Evolutionary conservation across 768 basidiomycete genomes (phyloP), one percentile per base, ranked within the genome.

Genomic region (Termitomyces sp.): DNA sequence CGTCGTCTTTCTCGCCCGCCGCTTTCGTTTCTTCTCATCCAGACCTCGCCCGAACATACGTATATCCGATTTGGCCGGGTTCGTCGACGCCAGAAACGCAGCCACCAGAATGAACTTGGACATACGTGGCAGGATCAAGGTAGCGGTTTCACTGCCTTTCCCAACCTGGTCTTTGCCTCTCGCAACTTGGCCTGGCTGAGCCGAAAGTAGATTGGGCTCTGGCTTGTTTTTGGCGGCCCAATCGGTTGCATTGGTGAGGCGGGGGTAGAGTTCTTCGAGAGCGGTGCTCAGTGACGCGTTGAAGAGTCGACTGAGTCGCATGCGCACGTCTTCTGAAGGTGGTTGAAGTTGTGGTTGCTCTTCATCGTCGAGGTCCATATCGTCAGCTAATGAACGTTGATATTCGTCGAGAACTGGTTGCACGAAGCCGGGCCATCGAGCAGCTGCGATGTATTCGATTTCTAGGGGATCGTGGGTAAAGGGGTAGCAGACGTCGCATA

Each of bases 341-440:
- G 78, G 74, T 15, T 70, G 67, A 0, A 57, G 40, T 1, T 68
- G 68, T 9, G 57, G 56, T 8, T 63, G 60, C 20, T 72, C 68
- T 5, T 60, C 63, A 2, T 63, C 68, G 28, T 67, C 68, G 7
- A 70, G 68, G 45, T 68, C 69, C 59, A 64, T 58, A 61, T 63
- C 40, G 59, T 66, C 67, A 8, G 56, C 55, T 13, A 66, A 49
- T 36, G 57, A 60, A 46, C 64, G 61, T 54, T 62, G 62, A 55
- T 82, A 71, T 36, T 84, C 82, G 56, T 84, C 83, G 7, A 91
- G 69, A 15, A 93, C 68, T 0, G 91, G 91, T 57, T 85, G 81
- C 1, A 88, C 81, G 65, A 92, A 93, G 2, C 86, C 88, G 0
- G 91, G 90, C 91, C 92, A 94, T 22, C 87, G 81, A 7, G 92